Evolutionary conservation across 495 filamentous ascomycete genomes (phyloP).

Genomic region (Cercophora sp.): DNA sequence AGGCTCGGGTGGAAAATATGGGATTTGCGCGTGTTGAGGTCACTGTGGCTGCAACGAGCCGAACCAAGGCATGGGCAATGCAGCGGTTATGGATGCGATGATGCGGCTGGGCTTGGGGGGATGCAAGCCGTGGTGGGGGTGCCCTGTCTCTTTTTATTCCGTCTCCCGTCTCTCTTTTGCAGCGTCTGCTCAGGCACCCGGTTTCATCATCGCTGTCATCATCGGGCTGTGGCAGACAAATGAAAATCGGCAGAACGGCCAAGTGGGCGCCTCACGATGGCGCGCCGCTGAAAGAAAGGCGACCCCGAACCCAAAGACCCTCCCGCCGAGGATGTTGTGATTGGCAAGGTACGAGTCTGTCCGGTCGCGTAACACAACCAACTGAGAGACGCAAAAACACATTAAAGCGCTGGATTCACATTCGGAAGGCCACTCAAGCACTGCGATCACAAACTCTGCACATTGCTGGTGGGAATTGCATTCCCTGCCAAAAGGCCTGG

Average conservation of each 20-base stretch:
- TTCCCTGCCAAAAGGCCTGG: too few species aligned
- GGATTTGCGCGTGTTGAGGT: slow-evolving; percentile 18
- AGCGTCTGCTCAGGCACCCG: slow-evolving; percentile 22
- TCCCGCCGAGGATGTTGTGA: too few species aligned
- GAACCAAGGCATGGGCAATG: slow-evolving; percentile 23
- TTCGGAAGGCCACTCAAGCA: too few species aligned
- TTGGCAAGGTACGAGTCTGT: too few species aligned
- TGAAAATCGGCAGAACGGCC: not conserved
- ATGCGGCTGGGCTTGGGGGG: slow-evolving; percentile 7
- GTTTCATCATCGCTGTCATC: slow-evolving; percentile 35
- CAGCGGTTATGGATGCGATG: not conserved
- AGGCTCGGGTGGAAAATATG: slow-evolving; percentile 18
- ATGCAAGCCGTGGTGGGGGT: slow-evolving; percentile 13
- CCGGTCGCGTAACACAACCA: too few species aligned
- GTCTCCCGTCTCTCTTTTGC: slow-evolving; percentile 6
- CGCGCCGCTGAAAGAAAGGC: not conserved
- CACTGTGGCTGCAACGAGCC: slow-evolving; percentile 22
- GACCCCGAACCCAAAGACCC: not conserved
- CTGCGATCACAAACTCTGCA: too few species aligned
- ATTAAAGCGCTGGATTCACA: too few species aligned
- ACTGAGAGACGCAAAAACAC: too few species aligned
- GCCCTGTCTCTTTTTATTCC: slow-evolving; percentile 10
- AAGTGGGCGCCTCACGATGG: not conserved
- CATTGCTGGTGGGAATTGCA: too few species aligned
- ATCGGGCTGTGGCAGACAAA: slow-evolving; percentile 14